Evolutionary conservation across 2,329 filamentous ascomycete genomes (phyloP).

Genomic region (Pseudopyricularia cyperi): DNA sequence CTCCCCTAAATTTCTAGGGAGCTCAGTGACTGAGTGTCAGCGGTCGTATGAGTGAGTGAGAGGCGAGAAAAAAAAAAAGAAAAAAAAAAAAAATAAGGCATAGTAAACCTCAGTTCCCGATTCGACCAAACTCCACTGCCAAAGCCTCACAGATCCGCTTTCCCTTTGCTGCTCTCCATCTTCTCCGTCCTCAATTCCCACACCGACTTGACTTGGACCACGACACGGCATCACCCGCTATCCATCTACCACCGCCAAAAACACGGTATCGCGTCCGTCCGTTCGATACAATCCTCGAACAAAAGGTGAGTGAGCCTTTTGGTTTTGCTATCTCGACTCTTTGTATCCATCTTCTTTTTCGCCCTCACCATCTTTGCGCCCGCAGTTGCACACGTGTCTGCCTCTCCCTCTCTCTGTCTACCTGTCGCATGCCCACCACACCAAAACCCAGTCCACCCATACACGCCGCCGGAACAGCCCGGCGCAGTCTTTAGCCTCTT

Average conservation of each 20-base stretch:
- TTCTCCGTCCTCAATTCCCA: constrained; percentile 1
- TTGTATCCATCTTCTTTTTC: not conserved
- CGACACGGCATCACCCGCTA: constrained; percentile 1
- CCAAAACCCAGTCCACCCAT: not conserved
- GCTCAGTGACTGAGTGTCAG: no score
- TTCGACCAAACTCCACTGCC: not conserved
- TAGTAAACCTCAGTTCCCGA: not conserved
- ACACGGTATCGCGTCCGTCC: constrained; percentile 1
- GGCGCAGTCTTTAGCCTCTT: not conserved
- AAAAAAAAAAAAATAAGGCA: not conserved
- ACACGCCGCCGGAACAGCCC: not conserved
- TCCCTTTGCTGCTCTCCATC: not conserved
- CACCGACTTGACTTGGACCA: constrained; percentile 1
- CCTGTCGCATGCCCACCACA: constrained; percentile 2
- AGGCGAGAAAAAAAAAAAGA: not conserved
- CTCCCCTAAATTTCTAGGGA: not conserved
- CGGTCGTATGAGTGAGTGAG: not conserved
- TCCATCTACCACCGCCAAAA: constrained; percentile 1
- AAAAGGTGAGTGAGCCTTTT: constrained; percentile 3
- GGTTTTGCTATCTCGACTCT: not conserved
- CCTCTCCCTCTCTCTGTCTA: not conserved
- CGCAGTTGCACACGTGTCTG: not conserved
- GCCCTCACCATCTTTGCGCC: not conserved
- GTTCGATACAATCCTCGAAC: not conserved
- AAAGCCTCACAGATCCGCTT: constrained; percentile 3